Percentiles rank a stretch among this genome's conserved stretches.
phyloP scores from a whole-genome alignment of 2,329 filamentous ascomycete genomes.

The Cytospora schulzeri region DNA sequence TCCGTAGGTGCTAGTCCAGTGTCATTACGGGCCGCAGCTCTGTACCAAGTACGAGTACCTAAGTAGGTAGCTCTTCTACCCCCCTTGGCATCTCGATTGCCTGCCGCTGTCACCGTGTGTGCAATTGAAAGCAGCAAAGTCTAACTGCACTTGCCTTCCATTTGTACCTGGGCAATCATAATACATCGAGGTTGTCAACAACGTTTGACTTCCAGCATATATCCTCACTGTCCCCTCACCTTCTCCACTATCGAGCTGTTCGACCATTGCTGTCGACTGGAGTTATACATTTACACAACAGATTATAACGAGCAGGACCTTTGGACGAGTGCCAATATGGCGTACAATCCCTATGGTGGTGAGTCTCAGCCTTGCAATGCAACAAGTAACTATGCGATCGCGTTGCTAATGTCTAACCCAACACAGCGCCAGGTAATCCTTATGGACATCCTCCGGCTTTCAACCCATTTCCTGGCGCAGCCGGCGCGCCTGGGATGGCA shows the following conservation, averaged over 20 bases:
- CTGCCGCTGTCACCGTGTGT: background rate
- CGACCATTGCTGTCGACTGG: constrained; percentile 2
- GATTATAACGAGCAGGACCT: background rate
- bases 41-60: no score
- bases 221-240: background rate
- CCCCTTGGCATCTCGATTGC: background rate
- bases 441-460: constrained; percentile 79
- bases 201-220: background rate
- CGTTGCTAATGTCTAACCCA: background rate
- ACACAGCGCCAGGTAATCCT: constrained; percentile 46
- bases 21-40: background rate
- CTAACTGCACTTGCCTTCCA: background rate
- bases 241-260: background rate
- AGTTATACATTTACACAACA: background rate
- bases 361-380: constrained; percentile 29
- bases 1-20: background rate
- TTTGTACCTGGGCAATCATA: no score
- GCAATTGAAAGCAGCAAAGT: background rate
- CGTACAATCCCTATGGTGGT: constrained; percentile 65
- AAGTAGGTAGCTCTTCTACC: no score
- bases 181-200: background rate
- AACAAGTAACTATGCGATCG: background rate
- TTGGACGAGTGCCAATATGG: constrained; percentile 43
- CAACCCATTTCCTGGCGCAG: constrained; percentile 66
- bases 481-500: constrained; percentile 67